Evolutionary conservation across 2,329 filamentous ascomycete species (phyloP), one percentile per base, ranked within the genome.

Genomic region (Colletotrichum limetticola): DNA sequence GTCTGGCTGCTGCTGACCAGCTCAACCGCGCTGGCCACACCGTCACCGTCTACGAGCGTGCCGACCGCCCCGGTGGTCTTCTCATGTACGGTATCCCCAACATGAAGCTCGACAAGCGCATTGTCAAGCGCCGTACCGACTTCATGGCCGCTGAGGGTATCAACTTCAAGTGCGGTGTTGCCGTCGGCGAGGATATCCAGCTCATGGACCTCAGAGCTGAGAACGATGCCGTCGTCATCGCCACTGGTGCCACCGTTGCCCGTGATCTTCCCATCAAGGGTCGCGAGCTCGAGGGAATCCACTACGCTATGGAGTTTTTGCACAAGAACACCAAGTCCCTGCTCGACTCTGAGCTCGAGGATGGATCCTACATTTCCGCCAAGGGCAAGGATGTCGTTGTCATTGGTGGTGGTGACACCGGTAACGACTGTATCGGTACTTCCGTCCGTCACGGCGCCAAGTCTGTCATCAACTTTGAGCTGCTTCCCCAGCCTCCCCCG

Each of bases 11-110:
- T 72, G 95, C 96, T 75, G 96, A 98, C 81, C 96, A 98, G 84
- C 91, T 98, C 77, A 98, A 98, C 90, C 93, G 93, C 78, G 94
- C 94, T 78, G 96, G 96, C 32, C 96, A 98, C 85, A 86, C 82
- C 5, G 95, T 98, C 67, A 98, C 95, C 14, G 91, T 98, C 22
- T 98, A 97, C 80, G 96, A 98, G 88, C 94, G 96, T 76, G 91
- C 95, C 73, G 96, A 98, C 81, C 94, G 96, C 76, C 87, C 93
- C 71, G 96, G 96, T 85, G 96, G 96, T 83, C 88, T 98, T 68
- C 90, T 98, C 79, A 98, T 98, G 96, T 98, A 98, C 81, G 96
- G 96, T 77, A 98, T 98, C 77, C 96, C 96, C 77, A 98, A 98
- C 88, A 98, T 98, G 96, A 98, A 98, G 88, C 93, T 98, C 55